phyloP scores from a whole-genome alignment of 1,139 yeast genomes.

The Geotrichum carabidarum region DNA sequence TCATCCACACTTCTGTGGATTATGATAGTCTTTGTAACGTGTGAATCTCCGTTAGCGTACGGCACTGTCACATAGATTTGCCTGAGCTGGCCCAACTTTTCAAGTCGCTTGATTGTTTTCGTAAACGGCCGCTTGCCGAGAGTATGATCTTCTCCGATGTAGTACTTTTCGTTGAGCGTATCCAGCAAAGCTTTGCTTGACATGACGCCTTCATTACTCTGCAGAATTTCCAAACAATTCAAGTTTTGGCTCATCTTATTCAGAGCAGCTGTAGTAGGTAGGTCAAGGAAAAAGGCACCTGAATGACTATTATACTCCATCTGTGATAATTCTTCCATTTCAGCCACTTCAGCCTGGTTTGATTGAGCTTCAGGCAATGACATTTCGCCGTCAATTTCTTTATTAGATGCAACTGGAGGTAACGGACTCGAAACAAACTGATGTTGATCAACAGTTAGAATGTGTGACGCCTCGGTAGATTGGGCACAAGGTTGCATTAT shows the following conservation, averaged over 20 bases:
- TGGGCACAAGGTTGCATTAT: too few species aligned
- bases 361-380: too few species aligned
- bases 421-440: too few species aligned
- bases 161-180: not conserved
- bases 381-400: not conserved
- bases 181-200: not conserved
- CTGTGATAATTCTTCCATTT: too few species aligned
- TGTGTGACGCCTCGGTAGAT: too few species aligned
- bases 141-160: not conserved
- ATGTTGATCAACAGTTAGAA: too few species aligned
- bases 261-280: not conserved
- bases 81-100: not conserved
- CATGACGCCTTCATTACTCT: constrained; percentile 5
- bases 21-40: constrained; percentile 4
- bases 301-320: too few species aligned
- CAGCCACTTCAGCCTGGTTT: too few species aligned
- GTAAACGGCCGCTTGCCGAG: constrained; percentile 11
- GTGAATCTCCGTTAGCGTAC: not conserved
- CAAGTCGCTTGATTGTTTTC: not conserved
- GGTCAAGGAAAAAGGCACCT: not conserved
- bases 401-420: too few species aligned
- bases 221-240: not conserved
- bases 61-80: constrained; percentile 11
- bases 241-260: not conserved
- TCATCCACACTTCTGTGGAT: constrained; percentile 4